Evolutionary conservation across 2,329 filamentous ascomycete species (phyloP).

Genomic region (Cladosporium sp.): DNA sequence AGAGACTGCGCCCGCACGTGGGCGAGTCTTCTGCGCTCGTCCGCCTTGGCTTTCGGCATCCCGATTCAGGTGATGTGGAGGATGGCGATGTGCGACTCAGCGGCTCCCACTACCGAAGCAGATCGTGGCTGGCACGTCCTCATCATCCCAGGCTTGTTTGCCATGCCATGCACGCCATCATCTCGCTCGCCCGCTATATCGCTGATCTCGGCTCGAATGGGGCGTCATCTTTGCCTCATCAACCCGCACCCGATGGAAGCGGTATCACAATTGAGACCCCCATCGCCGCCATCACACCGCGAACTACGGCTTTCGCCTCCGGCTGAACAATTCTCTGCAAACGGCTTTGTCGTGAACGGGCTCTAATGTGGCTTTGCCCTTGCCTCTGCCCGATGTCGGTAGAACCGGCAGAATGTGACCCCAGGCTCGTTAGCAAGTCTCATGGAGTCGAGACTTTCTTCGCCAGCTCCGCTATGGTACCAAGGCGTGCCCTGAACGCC

Average conservation of each 20-base stretch:
- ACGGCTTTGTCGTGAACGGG: constrained; percentile 6
- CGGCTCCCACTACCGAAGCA: constrained; percentile 1
- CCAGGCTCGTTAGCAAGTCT: too few species aligned
- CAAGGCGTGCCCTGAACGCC: neutral
- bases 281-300: neutral
- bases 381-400: constrained; percentile 8
- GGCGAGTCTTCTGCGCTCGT: neutral
- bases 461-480: neutral
- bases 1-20: constrained; percentile 9
- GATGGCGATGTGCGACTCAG: neutral
- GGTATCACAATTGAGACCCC: neutral
- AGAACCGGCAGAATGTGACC: neutral
- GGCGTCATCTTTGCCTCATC: neutral
- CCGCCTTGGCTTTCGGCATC: constrained; percentile 4
- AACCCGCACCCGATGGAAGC: neutral
- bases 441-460: constrained; percentile 6
- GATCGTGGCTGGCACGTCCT: constrained; percentile 5
- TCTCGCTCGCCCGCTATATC: neutral
- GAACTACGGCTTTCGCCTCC: neutral
- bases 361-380: constrained; percentile 2
- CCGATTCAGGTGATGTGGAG: constrained; percentile 6
- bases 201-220: neutral
- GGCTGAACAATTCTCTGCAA: constrained; percentile 6
- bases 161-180: constrained; percentile 1
- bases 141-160: too few species aligned